These are phyloP conservation scores for Panus rudis DNA, from an alignment of 768 basidiomycete genomes.

Conservation along the genomic window DNA sequence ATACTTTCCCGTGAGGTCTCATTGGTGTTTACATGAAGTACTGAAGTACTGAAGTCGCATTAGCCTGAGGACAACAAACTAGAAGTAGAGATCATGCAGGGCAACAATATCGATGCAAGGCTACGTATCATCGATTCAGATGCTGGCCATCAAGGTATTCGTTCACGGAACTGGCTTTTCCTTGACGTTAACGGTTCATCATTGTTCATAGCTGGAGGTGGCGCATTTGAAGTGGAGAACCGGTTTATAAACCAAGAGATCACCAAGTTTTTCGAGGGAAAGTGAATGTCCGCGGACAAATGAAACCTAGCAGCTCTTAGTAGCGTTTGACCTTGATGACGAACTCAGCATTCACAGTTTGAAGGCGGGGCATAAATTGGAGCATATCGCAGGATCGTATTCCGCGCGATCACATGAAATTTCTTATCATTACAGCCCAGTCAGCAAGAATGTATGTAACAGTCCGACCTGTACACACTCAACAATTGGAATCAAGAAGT, in stretches of 20 bases:
- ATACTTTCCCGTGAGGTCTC: slow-evolving; percentile 41
- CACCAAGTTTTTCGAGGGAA: slow-evolving; percentile 4
- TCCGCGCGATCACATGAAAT: too few relatives aligned
- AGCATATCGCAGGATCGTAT: too few relatives aligned
- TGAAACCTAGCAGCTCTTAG: neutral
- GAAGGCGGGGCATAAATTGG: too few relatives aligned
- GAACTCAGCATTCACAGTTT: too few relatives aligned
- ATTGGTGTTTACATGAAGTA: neutral
- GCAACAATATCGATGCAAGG: slow-evolving; percentile 33
- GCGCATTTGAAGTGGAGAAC: neutral
- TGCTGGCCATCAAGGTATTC: slow-evolving; percentile 52
- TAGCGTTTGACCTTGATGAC: neutral
- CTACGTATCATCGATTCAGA: slow-evolving; percentile 48
- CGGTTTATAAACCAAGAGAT: slow-evolving; percentile 7
- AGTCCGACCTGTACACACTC: neutral
- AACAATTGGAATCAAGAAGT: too few relatives aligned
- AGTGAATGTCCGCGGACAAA: neutral
- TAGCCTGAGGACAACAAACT: slow-evolving; percentile 47
- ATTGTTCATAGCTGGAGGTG: slow-evolving; percentile 2
- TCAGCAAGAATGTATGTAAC: neutral
- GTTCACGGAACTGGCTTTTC: neutral
- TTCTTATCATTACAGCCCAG: too few relatives aligned
- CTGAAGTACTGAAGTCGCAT: neutral
- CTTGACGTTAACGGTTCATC: neutral
- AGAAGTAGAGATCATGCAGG: slow-evolving; percentile 31